These are phyloP conservation scores for Fimicolochytrium jonesii DNA, from an alignment of 192 early-diverging fungal genomes.

Conservation along the genomic window DNA sequence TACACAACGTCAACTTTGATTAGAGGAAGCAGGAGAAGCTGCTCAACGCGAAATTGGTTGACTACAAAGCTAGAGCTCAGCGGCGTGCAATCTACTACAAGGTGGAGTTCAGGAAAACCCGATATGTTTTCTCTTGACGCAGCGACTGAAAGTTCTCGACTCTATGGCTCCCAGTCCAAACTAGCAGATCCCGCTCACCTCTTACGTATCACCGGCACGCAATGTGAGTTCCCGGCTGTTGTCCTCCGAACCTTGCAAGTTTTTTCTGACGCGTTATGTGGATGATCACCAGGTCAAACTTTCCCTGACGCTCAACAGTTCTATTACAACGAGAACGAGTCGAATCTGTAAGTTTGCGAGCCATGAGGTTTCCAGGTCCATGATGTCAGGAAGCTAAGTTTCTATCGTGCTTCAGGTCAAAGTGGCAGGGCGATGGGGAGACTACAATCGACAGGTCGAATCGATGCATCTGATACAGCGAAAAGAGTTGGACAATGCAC, in stretches of 20 bases:
- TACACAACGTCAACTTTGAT: too few species aligned
- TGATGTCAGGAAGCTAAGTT: too few species aligned
- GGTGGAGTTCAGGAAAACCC: slow-evolving; percentile 28
- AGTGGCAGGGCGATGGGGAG: slow-evolving; percentile 47
- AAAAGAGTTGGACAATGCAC: too few species aligned
- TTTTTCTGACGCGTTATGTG: too few species aligned
- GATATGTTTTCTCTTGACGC: too few species aligned
- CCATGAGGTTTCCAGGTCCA: too few species aligned
- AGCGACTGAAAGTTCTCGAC: neutral
- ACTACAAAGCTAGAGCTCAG: slow-evolving; percentile 49
- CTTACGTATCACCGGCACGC: slow-evolving; percentile 21
- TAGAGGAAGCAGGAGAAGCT: slow-evolving; percentile 38
- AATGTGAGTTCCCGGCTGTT: slow-evolving; percentile 23
- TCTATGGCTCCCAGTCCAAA: neutral
- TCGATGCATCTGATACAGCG: too few species aligned
- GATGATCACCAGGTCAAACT: slow-evolving; percentile 22
- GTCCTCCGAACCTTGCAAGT: slow-evolving; percentile 23
- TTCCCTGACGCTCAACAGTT: slow-evolving; percentile 49
- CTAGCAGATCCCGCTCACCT: slow-evolving; percentile 42
- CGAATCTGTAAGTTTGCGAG: slow-evolving; percentile 42
- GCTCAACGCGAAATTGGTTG: slow-evolving; percentile 33
- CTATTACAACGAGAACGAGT: slow-evolving; percentile 49
- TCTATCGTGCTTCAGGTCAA: too few species aligned
- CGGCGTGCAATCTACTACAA: slow-evolving; percentile 43
- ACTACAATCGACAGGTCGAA: slow-evolving; percentile 43